Evolutionary conservation across 129 eudicot genomes (phyloP).

Genomic region (Centrapalus pauciflorus): DNA sequence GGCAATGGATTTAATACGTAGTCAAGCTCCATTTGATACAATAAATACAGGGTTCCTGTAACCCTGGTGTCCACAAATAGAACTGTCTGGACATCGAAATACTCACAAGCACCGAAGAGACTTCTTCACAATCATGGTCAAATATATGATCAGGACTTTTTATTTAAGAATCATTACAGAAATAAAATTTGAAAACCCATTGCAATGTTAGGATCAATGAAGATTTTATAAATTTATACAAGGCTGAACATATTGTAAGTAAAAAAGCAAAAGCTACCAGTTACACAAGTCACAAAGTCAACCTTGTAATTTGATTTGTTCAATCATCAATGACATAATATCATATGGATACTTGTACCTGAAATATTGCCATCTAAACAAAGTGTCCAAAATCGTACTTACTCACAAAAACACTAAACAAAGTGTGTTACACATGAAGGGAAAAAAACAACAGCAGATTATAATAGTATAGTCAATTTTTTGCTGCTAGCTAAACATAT

Average conservation of each 20-base stretch:
- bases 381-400: background rate
- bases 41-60: background rate
- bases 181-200: background rate
- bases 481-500: background rate
- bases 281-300: background rate
- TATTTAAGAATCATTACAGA: background rate
- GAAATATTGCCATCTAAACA: no score
- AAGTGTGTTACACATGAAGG: no score
- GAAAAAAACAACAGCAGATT: background rate
- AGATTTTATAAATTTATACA: no score
- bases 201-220: background rate
- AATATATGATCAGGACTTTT: background rate
- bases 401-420: conserved; percentile 1
- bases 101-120: background rate
- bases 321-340: background rate
- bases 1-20: background rate
- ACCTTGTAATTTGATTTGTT: background rate
- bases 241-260: background rate
- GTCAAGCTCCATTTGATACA: background rate
- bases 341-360: background rate
- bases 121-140: background rate
- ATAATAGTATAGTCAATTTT: background rate
- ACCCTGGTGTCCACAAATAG: background rate
- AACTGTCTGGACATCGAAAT: background rate
- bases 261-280: background rate